A percentile compares a stretch with the other conserved stretches of the same genome.
Evolutionary conservation across 2,329 filamentous ascomycete species (phyloP).

Genomic region (Aspergillus hortae): DNA sequence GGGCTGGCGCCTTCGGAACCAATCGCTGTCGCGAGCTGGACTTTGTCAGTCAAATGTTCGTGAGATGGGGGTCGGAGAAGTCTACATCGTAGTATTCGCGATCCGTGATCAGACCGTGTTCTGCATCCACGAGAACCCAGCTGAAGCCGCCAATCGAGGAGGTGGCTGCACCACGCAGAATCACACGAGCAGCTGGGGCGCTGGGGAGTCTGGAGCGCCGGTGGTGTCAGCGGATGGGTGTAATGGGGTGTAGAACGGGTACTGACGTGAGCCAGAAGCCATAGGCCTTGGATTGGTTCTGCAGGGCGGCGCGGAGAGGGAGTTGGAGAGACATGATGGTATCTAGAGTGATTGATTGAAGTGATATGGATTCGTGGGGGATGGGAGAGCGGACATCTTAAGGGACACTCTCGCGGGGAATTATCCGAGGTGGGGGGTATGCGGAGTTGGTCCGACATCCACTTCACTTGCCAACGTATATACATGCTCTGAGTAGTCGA

Average conservation of each 20-base stretch:
- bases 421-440: neutral
- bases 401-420: neutral
- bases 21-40: constrained; percentile 27
- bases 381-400: constrained; percentile 12
- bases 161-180: constrained; percentile 26
- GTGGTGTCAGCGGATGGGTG: neutral
- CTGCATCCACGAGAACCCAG: constrained; percentile 40
- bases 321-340: neutral
- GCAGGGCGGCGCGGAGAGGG: constrained; percentile 14
- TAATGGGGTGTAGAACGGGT: neutral
- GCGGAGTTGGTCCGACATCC: neutral
- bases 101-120: constrained; percentile 39
- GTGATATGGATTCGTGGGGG: neutral
- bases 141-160: constrained; percentile 19
- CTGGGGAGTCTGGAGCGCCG: constrained; percentile 24
- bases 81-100: constrained; percentile 35
- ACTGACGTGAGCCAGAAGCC: constrained; percentile 35
- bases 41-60: neutral
- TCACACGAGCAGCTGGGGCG: constrained; percentile 28
- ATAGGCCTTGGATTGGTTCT: constrained; percentile 17
- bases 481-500: no score
- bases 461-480: no score
- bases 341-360: neutral
- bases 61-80: neutral
- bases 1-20: constrained; percentile 30